Base-by-base conservation (phyloP, 208 protist genomes). In the Endotrypanum monterogeii region DNA sequence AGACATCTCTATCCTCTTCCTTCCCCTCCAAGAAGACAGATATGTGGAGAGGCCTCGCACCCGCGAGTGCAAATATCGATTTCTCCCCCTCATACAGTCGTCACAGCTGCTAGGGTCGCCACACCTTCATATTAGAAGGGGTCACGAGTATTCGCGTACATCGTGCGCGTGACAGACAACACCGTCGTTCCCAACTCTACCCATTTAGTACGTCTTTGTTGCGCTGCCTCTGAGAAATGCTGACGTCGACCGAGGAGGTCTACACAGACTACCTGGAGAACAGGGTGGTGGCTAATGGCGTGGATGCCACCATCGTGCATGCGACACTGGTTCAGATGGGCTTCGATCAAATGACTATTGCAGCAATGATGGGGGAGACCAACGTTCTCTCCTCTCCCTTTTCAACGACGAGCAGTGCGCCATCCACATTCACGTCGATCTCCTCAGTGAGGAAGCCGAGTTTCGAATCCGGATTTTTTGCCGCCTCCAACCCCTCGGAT, bases 211-310 rank as follows among this genome's bases (percentile, higher is more conserved):
- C 51, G 7, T 41, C 51, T 28, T 50, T 57, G 23, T 44, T 20
- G 28, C 6, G 55, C 14, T 28, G 41, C 6, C 18, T 54, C 16
- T 30, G 28, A 3, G 12, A 55, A 50, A 91, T 91, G 89, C 62
- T 89, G 57, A 51, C 80, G 18, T 76, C 78, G 35, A 28, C 76
- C 14, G 80, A 90, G 37, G 89, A 89, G 56, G 73, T 81, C 11
- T 94, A 94, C 62, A 81, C 78, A 14, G 73, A 81, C 39, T 94
- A 91, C 69, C 75, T 94, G 67, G 61, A 78, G 37, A 71, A 67
- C 54, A 56, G 60, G 28, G 51, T 86, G 3, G 68, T 84, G 5
- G 56, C 58, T 2, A 68, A 69, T 18, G 71, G 37, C 14, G 79
- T 94, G 35, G 83, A 94, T 70, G 57, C 78, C 41, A 67, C n/a